Evolutionary conservation across 73 alveolate species (phyloP).

Genomic region (Halteria grandinella): DNA sequence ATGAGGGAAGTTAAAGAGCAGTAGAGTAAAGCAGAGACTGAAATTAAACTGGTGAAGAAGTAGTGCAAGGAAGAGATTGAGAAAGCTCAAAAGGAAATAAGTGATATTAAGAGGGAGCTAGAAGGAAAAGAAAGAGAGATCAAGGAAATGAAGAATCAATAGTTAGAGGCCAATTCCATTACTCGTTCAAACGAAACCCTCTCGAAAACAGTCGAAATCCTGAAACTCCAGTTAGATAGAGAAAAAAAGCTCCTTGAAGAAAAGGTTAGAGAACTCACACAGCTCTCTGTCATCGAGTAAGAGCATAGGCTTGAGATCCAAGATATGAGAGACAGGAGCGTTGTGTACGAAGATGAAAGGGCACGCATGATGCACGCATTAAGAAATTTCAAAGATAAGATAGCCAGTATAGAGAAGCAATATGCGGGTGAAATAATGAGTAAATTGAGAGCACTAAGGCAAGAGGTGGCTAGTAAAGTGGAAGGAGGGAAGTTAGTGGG

Average conservation of each 20-base stretch:
- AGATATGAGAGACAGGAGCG: slow-evolving; percentile 24
- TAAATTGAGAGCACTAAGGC: slow-evolving; percentile 16
- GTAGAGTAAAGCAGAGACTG: slow-evolving; percentile 13
- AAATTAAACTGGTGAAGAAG: slow-evolving; percentile 26
- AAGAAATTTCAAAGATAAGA: background rate
- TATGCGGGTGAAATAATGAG: slow-evolving; percentile 30
- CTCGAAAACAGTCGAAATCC: slow-evolving; percentile 6
- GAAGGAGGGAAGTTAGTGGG: slow-evolving; percentile 27
- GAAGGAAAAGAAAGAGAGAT: slow-evolving; percentile 32
- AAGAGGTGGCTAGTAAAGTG: slow-evolving; percentile 10
- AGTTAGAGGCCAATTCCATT: slow-evolving; percentile 21
- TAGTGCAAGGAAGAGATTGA: slow-evolving; percentile 13
- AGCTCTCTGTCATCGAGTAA: slow-evolving; percentile 10
- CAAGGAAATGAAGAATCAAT: slow-evolving; percentile 1
- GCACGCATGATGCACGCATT: background rate
- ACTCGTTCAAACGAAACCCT: slow-evolving; percentile 17
- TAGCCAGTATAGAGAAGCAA: slow-evolving; percentile 23
- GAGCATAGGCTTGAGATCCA: slow-evolving; percentile 2
- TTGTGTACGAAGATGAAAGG: background rate
- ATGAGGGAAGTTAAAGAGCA: slow-evolving; percentile 31
- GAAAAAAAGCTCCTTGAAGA: slow-evolving; percentile 44
- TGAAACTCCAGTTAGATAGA: slow-evolving; percentile 26
- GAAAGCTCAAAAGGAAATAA: slow-evolving; percentile 20
- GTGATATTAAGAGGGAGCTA: background rate
- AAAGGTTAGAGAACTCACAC: slow-evolving; percentile 36